Evolutionary conservation across 441 rosid species (phyloP).

Genomic region (Populus hybrid): DNA sequence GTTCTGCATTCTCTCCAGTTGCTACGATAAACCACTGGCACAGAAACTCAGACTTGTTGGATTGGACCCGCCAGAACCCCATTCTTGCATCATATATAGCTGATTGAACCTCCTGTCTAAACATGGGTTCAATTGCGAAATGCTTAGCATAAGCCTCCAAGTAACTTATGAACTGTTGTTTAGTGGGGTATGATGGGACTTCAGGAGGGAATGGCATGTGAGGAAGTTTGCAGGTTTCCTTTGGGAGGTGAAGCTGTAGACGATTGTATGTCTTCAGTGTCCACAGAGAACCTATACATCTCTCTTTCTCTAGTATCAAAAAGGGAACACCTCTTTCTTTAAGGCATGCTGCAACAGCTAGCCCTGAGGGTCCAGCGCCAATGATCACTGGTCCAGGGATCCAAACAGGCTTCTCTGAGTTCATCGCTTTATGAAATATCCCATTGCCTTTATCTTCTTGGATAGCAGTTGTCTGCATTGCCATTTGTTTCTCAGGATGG

Average conservation of each 20-base stretch:
- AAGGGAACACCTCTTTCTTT: slow-evolving; percentile 38
- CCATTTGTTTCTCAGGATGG: slow-evolving; percentile 2
- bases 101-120: slow-evolving; percentile 40
- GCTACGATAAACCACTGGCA: slow-evolving; percentile 67
- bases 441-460: not conserved
- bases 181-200: slow-evolving; percentile 66
- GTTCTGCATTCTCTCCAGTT: slow-evolving; percentile 70
- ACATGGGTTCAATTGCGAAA: slow-evolving; percentile 39
- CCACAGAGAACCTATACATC: slow-evolving; percentile 69
- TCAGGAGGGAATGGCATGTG: slow-evolving; percentile 46
- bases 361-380: slow-evolving; percentile 85
- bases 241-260: slow-evolving; percentile 72
- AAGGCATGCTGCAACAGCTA: slow-evolving; percentile 73
- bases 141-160: slow-evolving; percentile 39
- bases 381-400: slow-evolving; percentile 59
- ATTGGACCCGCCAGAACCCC: slow-evolving; percentile 51
- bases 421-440: slow-evolving; percentile 9
- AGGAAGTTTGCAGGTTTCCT: slow-evolving; percentile 67
- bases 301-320: slow-evolving; percentile 56
- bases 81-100: slow-evolving; percentile 43
- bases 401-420: slow-evolving; percentile 14
- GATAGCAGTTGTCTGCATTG: not conserved
- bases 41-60: slow-evolving; percentile 32
- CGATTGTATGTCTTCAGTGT: slow-evolving; percentile 62
- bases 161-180: slow-evolving; percentile 51